Percentiles rank a stretch among this genome's conserved stretches.
phyloP scores from a whole-genome alignment of 2,329 filamentous ascomycete genomes.

The Fusarium keratoplasticum region DNA sequence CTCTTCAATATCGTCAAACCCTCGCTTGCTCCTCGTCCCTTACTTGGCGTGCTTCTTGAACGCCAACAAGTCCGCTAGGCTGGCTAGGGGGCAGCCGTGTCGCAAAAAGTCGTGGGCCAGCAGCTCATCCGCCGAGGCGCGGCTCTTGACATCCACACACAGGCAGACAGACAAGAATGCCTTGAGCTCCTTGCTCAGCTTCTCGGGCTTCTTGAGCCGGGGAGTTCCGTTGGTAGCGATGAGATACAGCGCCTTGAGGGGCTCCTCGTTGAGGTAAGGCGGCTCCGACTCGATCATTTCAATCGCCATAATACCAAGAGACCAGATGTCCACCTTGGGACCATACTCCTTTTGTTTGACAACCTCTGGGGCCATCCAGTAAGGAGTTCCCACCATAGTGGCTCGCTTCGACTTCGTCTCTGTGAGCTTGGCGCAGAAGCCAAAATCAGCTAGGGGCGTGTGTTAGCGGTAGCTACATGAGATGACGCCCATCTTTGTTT shows the following conservation, averaged over 20 bases:
- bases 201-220: conserved; percentile 97
- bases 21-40: conserved; percentile 17
- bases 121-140: conserved; percentile 91
- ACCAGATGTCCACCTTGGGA: conserved; percentile 99
- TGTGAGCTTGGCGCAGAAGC: conserved; percentile 98
- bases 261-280: conserved; percentile 97
- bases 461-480: conserved; percentile 31
- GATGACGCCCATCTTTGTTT: background rate
- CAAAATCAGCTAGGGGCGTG: conserved; percentile 84
- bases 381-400: conserved; percentile 98
- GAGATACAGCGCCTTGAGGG: conserved; percentile 94
- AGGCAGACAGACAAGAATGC: conserved; percentile 96
- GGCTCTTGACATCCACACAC: conserved; percentile 94
- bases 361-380: conserved; percentile 99
- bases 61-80: conserved; percentile 86
- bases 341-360: conserved; percentile 99
- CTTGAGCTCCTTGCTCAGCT: conserved; percentile 97
- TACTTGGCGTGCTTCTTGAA: conserved; percentile 83
- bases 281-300: conserved; percentile 99
- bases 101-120: conserved; percentile 94
- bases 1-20: conserved; percentile 30
- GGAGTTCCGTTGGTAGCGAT: conserved; percentile 99
- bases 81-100: conserved; percentile 85
- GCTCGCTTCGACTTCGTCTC: conserved; percentile 97
- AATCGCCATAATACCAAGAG: conserved; percentile 98